phyloP scores from a whole-genome alignment of 176 grass and related monocot species.

The Secale cereale region DNA sequence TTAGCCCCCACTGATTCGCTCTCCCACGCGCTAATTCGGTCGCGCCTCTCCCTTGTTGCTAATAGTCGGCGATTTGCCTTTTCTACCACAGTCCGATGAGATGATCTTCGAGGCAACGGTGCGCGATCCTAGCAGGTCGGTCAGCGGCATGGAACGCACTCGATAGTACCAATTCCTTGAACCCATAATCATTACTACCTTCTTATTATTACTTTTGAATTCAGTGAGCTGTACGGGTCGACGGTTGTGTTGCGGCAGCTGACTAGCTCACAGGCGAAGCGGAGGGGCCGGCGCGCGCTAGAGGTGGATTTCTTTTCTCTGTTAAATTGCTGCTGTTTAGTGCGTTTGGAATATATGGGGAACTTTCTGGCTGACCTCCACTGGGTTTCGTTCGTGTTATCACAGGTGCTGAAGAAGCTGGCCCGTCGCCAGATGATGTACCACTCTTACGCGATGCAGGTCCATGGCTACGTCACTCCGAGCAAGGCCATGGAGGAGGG shows the following conservation, averaged over 20 bases:
- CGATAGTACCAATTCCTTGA: neutral
- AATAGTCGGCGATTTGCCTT: neutral
- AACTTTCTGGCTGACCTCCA: slow-evolving; percentile 7
- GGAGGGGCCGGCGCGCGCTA: slow-evolving; percentile 82
- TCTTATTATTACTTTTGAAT: slow-evolving; percentile 22
- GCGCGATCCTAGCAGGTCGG: slow-evolving; percentile 74
- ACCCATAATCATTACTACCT: slow-evolving; percentile 12
- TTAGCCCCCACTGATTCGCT: neutral
- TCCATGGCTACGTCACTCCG: slow-evolving; percentile 71
- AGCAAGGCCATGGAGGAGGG: slow-evolving; percentile 29
- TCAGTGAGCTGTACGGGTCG: slow-evolving; percentile 67
- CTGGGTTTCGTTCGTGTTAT: neutral
- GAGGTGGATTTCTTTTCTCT: slow-evolving; percentile 51
- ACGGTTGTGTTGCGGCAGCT: slow-evolving; percentile 87
- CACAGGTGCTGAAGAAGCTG: slow-evolving; percentile 88
- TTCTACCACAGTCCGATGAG: slow-evolving; percentile 70
- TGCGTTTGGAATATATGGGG: neutral
- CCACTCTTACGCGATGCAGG: slow-evolving; percentile 89
- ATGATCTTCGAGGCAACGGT: slow-evolving; percentile 85
- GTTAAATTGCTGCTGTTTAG: neutral
- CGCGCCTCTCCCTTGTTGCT: neutral
- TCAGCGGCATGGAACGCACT: slow-evolving; percentile 40
- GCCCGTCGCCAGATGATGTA: slow-evolving; percentile 88
- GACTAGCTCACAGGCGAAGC: slow-evolving; percentile 69
- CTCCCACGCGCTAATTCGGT: neutral